Base-by-base conservation (phyloP, 129 eudicot genomes). In the Glebionis coronaria region DNA sequence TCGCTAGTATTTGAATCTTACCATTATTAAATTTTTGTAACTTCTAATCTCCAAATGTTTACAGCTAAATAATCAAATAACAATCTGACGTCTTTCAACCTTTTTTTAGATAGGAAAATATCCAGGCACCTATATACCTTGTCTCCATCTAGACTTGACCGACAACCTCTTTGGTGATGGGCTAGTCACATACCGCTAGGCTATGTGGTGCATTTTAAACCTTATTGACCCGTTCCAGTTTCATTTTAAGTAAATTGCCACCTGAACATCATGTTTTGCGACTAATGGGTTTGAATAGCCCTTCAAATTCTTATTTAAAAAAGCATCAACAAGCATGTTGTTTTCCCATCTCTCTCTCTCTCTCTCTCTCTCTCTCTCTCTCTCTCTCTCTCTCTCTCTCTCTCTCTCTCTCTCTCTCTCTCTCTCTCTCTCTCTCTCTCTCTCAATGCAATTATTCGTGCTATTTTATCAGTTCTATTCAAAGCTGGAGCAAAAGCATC, bases 401-500 rank as follows among this genome's bases (percentile, higher is more conserved):
- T n/a, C n/a, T n/a, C n/a, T n/a, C n/a, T n/a, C n/a, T n/a, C n/a
- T n/a, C n/a, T n/a, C n/a, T n/a, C n/a, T n/a, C n/a, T n/a, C n/a
- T n/a, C n/a, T n/a, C n/a, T n/a, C n/a, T 70, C 73, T 55, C 40
- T 35, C 40, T 2, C 40, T 1, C 5, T 27, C 27, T 57, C 6
- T 51, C 3, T 42, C 11, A 67, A 66, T 13, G 57, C 60, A 56
- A 56, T 45, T 63, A 7, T 79, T 51, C 23, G 4, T 71, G 31
- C 3, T 21, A 42, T 19, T 51, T 45, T 45, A 69, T 28, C 76
- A 94, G 99, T 94, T 59, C 68, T 89, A 89, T 67, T 42, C 76
- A 59, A 89, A 94, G 86, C 68, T 94, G 82, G 97, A 86, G 73
- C 90, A 89, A 73, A 94, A 89, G 69, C 99, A 85, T 65, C 66